Percentiles rank a stretch among this genome's conserved stretches.
These are phyloP conservation scores for Phyllostachys edulis DNA, from an alignment of 176 grass and related monocot genomes.

Conservation along the genomic window DNA sequence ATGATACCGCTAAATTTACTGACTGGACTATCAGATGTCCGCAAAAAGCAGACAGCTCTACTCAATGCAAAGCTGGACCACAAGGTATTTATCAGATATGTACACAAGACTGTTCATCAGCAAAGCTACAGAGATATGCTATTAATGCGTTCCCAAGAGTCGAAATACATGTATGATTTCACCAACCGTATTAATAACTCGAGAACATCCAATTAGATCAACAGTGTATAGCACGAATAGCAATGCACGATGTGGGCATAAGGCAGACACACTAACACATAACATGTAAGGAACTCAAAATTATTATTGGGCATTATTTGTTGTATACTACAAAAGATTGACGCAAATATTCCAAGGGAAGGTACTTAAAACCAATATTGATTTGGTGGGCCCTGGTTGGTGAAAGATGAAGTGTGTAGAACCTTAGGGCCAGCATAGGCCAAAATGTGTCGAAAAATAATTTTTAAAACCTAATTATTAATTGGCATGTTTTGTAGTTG, in stretches of 20 bases:
- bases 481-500: neutral
- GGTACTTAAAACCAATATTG: neutral
- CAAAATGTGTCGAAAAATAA: neutral
- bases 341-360: neutral
- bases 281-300: neutral
- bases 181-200: neutral
- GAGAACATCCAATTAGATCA: neutral
- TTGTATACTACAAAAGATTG: neutral
- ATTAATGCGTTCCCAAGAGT: conserved; percentile 12
- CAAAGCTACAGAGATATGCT: conserved; percentile 7
- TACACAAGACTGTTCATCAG: neutral
- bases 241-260: neutral
- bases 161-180: neutral
- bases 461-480: neutral
- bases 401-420: neutral
- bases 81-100: neutral
- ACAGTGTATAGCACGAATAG: neutral
- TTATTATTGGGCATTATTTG: neutral
- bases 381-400: neutral
- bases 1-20: neutral
- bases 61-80: conserved; percentile 10
- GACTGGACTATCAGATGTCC: neutral
- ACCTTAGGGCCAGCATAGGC: neutral
- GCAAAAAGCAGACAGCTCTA: neutral
- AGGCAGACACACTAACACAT: neutral